A percentile compares a stretch with the other conserved stretches of the same genome.
These are phyloP conservation scores for Melastoma malabathricum DNA, from an alignment of 345 rosid species.

Conservation along the genomic window DNA sequence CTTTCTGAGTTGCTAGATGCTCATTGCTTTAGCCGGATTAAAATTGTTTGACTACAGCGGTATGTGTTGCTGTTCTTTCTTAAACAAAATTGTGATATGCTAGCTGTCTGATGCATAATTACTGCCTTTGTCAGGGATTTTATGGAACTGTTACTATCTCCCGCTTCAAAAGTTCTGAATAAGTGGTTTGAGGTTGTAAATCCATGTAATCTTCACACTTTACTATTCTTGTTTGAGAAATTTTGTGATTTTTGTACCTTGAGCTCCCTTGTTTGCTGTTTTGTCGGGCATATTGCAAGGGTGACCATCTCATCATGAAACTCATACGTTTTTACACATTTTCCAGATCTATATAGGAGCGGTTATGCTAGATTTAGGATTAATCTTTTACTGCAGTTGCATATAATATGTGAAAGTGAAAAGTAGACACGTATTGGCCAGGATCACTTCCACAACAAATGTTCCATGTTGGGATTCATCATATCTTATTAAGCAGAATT, in stretches of 20 bases:
- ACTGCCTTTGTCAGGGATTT: constrained; percentile 45
- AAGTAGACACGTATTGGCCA: too few species aligned
- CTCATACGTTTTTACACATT: too few species aligned
- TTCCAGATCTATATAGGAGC: too few species aligned
- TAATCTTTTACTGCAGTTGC: too few species aligned
- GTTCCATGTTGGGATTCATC: neutral
- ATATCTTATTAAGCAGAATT: neutral
- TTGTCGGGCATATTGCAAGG: too few species aligned
- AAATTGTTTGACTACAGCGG: neutral
- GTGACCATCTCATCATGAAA: too few species aligned
- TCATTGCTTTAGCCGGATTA: neutral
- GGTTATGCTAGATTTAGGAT: too few species aligned
- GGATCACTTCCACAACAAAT: neutral
- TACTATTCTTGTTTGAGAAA: neutral
- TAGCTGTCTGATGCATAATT: neutral
- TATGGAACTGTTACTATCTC: constrained; percentile 67
- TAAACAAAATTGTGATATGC: neutral
- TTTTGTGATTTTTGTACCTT: neutral
- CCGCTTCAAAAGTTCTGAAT: constrained; percentile 74
- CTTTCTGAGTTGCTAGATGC: neutral
- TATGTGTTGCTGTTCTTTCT: neutral
- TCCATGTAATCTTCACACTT: neutral
- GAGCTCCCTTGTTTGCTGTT: neutral
- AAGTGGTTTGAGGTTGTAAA: constrained; percentile 83
- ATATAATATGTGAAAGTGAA: too few species aligned